Conservation (phyloP, 2,329 filamentous ascomycete genomes). For the Arachnomyces sp. region DNA sequence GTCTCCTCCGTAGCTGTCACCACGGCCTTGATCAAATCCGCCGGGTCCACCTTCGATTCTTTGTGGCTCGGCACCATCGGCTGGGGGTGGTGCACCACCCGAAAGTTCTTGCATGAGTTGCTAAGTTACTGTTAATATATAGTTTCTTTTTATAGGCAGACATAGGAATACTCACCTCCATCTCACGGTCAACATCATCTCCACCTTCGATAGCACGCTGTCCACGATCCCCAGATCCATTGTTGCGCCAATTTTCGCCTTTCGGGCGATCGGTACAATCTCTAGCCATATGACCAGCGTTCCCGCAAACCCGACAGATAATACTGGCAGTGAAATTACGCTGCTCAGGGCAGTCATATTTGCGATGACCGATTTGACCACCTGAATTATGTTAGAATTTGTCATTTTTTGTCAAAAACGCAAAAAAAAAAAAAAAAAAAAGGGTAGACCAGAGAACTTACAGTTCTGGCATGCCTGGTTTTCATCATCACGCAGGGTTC, state of each 20-base stretch:
- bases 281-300: slow-evolving; percentile 95
- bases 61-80: slow-evolving; percentile 55
- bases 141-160: neutral
- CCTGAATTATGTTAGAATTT: slow-evolving; percentile 34
- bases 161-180: slow-evolving; percentile 62
- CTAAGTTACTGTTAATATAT: slow-evolving; percentile 46
- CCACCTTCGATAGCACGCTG: slow-evolving; percentile 64
- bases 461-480: slow-evolving; percentile 99
- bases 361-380: slow-evolving; percentile 96
- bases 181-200: slow-evolving; percentile 85
- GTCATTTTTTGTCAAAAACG: slow-evolving; percentile 5
- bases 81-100: slow-evolving; percentile 54
- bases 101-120: slow-evolving; percentile 97
- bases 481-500: slow-evolving; percentile 96
- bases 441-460: slow-evolving; percentile 26
- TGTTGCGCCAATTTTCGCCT: slow-evolving; percentile 86
- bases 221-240: slow-evolving; percentile 45
- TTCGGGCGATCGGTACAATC: slow-evolving; percentile 93
- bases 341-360: slow-evolving; percentile 96
- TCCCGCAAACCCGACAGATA: slow-evolving; percentile 96
- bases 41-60: slow-evolving; percentile 82
- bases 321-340: slow-evolving; percentile 99
- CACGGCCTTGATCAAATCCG: slow-evolving; percentile 47
- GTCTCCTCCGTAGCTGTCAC: slow-evolving; percentile 13
- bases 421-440: neutral